phyloP scores from a whole-genome alignment of 495 filamentous ascomycete genomes.

The Penicillium lagena region DNA sequence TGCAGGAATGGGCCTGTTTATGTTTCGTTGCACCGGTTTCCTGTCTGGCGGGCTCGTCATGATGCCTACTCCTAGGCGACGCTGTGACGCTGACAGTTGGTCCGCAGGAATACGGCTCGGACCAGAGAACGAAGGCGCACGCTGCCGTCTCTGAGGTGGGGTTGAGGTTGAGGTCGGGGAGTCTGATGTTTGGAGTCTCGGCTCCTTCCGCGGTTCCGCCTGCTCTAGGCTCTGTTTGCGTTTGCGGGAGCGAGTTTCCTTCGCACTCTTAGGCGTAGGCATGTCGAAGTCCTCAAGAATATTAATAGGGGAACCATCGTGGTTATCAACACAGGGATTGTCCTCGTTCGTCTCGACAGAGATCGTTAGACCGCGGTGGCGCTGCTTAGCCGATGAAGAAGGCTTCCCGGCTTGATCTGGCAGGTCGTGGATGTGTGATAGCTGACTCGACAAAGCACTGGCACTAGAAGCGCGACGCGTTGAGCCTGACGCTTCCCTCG shows the following conservation, averaged over 20 bases:
- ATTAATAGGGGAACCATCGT: neutral
- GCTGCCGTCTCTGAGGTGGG: slow-evolving; percentile 6
- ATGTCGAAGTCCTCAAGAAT: neutral
- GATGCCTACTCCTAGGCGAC: slow-evolving; percentile 25
- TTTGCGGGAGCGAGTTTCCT: slow-evolving; percentile 11
- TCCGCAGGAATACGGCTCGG: slow-evolving; percentile 6
- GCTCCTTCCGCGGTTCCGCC: slow-evolving; percentile 18
- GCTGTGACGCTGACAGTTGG: neutral
- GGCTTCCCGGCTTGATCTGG: neutral
- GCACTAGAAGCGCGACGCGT: neutral
- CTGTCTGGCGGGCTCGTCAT: slow-evolving; percentile 21
- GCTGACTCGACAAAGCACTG: neutral
- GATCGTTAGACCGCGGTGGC: neutral
- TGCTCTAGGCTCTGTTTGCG: slow-evolving; percentile 19
- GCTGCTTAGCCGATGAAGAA: neutral
- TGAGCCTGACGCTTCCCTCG: too few species aligned
- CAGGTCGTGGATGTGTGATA: neutral
- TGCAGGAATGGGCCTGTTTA: too few species aligned
- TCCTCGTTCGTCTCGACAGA: too few species aligned
- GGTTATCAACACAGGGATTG: neutral
- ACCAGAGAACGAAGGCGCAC: slow-evolving; percentile 18
- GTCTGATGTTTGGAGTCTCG: slow-evolving; percentile 10
- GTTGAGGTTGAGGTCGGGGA: neutral
- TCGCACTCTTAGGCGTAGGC: neutral
- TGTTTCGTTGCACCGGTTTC: neutral